These are phyloP conservation scores for Sophora flavescens DNA, from an alignment of 306 rosid genomes.

Conservation along the genomic window DNA sequence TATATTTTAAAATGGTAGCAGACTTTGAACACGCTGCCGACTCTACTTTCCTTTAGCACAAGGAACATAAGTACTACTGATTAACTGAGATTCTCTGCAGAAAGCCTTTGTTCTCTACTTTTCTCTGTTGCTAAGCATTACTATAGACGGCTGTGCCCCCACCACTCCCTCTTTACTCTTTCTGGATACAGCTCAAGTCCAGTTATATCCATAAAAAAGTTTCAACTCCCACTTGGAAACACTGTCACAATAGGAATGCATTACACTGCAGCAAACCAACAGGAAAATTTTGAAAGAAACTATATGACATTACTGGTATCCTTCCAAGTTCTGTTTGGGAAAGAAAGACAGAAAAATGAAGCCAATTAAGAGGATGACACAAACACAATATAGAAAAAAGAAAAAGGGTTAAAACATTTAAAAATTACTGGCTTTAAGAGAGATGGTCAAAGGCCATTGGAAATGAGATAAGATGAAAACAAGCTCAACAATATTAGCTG, in stretches of 20 bases:
- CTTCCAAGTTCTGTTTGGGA: not conserved
- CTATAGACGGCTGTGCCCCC: conserved; percentile 4
- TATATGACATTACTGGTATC: not conserved
- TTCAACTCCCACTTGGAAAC: not conserved
- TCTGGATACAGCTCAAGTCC: too few relatives aligned
- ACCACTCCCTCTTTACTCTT: too few relatives aligned
- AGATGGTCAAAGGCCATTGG: not conserved
- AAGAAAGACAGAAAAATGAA: not conserved
- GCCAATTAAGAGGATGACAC: not conserved
- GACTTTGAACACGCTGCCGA: conserved; percentile 28
- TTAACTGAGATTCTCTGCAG: conserved; percentile 32
- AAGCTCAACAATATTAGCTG: not conserved
- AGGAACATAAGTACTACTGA: conserved; percentile 1
- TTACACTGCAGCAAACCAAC: not conserved
- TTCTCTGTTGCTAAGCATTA: conserved; percentile 27
- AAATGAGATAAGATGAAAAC: not conserved
- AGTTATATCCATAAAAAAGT: not conserved
- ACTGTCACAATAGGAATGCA: not conserved
- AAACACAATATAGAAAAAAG: not conserved
- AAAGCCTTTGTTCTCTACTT: conserved; percentile 25
- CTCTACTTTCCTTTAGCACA: not conserved
- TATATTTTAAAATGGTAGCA: not conserved
- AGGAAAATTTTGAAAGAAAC: not conserved
- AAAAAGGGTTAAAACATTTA: not conserved
- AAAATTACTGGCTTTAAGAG: not conserved